Conservation (phyloP, 495 filamentous ascomycete genomes). For the Sordaria brevicollis region DNA sequence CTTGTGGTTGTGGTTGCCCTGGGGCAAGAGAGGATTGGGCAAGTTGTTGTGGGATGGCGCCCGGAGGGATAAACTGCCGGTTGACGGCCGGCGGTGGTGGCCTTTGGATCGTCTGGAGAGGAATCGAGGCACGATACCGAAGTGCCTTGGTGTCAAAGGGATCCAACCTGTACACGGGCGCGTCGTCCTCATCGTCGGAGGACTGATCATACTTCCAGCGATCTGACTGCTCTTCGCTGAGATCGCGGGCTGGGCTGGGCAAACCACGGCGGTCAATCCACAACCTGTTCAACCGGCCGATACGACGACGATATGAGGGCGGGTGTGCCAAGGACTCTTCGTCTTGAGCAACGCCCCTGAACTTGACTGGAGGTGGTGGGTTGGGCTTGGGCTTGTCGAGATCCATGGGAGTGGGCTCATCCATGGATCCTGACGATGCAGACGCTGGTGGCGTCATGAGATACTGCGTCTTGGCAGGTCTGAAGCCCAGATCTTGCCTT, state of each 20-base stretch:
- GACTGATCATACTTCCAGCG: constrained; percentile 75
- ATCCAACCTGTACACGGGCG: constrained; percentile 54
- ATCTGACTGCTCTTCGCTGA: constrained; percentile 48
- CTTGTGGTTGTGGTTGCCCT: neutral
- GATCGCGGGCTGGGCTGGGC: constrained; percentile 41
- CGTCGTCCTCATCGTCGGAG: constrained; percentile 58
- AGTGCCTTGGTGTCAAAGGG: constrained; percentile 59
- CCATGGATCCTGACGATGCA: constrained; percentile 52
- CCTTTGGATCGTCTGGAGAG: constrained; percentile 28
- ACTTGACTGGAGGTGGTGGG: constrained; percentile 17
- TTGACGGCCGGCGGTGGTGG: neutral
- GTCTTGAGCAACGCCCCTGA: constrained; percentile 23
- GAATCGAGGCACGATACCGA: constrained; percentile 62
- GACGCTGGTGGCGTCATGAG: constrained; percentile 81
- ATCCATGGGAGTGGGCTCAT: constrained; percentile 30
- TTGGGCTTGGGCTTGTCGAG: constrained; percentile 23
- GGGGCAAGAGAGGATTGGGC: neutral
- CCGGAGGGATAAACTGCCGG: neutral
- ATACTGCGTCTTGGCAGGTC: constrained; percentile 72
- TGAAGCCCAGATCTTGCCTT: constrained; percentile 45
- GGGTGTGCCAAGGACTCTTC: constrained; percentile 45
- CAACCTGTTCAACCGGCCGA: constrained; percentile 68
- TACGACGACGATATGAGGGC: constrained; percentile 58
- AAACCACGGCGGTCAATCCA: constrained; percentile 68
- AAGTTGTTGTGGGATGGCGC: neutral